Evolutionary conservation across 495 filamentous ascomycete genomes (phyloP), one percentile per base, ranked within the genome.

Genomic region (Trichoderma gamsii): DNA sequence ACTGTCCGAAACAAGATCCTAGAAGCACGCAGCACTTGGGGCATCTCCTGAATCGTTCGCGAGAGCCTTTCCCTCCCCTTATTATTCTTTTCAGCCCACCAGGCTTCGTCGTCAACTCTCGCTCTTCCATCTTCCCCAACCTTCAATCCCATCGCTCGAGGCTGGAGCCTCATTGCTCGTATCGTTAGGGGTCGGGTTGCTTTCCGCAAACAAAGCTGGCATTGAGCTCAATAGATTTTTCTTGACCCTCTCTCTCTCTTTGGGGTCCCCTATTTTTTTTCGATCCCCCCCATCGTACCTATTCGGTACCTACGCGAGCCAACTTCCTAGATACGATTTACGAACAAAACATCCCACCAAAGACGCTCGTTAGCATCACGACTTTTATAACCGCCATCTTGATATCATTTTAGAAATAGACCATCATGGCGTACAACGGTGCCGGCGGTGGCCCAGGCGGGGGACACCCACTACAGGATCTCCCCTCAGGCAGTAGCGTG

Each of bases 381-480:
- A 38, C 35, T 65, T 67, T 46, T 21, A 63, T 38, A 68, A 67
- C 59, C 70, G 69, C 64, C 72, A 67, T 68, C 66, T 65, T 65
- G 38, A 32, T 41, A 65, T 21, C 64, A 65, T 43, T 41, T 65
- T 65, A 46, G 35, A 65, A 41, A 65, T 27, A 65, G 35, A 73
- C 74, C 68, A 77, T 66, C 69, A 84, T 84, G 81, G 81, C 81
- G 56, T 83, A 81, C 73, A 80, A 79, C 72, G 76, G 78, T 71
- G 32, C 35, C n/a, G 63, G 63, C 63, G 41, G 41, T 27, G 63
- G 63, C 63, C 65, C 51, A 23, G 76, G 71, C 44, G 85, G 84
- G 68, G 66, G 67, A 16, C 88, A 91, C 76, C 84, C 80, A 56
- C 79, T 92, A 69, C 86, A 92, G 71, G 88, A 92, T 76, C 80